Percentiles rank a stretch among this genome's conserved stretches.
These are phyloP conservation scores for Plasmodium berghei DNA, from an alignment of 169 alveolate genomes.

Conservation along the genomic window DNA sequence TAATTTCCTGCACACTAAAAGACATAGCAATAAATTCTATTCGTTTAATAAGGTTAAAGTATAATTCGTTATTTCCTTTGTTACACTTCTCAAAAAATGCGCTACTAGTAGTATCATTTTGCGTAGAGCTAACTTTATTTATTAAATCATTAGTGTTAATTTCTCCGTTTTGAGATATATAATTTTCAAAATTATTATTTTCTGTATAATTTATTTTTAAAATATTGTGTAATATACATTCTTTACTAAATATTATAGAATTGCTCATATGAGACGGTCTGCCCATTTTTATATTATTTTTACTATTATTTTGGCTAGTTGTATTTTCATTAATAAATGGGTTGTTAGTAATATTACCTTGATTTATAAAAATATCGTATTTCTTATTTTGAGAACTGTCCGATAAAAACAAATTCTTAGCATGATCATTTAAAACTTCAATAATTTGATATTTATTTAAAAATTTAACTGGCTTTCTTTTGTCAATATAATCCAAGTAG, in stretches of 20 bases:
- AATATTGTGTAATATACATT: background rate
- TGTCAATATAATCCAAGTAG: background rate
- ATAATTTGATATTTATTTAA: conserved; percentile 7
- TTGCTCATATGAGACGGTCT: background rate
- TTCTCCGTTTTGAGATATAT: background rate
- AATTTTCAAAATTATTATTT: background rate
- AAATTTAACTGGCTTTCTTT: conserved; percentile 13
- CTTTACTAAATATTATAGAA: background rate
- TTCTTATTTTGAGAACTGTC: background rate
- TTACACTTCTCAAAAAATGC: background rate
- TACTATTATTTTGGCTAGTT: background rate
- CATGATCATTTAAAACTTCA: background rate
- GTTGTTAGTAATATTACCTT: background rate
- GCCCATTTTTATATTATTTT: background rate
- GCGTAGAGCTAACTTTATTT: no score
- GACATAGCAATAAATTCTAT: conserved; percentile 28
- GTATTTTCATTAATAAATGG: no score
- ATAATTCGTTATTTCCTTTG: background rate
- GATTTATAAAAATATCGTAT: background rate
- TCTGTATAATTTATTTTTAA: background rate
- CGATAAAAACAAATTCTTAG: background rate
- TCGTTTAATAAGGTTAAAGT: conserved; percentile 3
- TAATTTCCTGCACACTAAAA: conserved; percentile 5
- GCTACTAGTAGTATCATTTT: background rate
- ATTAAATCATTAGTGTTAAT: no score